Conservation (phyloP, 805 yeast genomes). For the Schizosaccharomyces lindneri region DNA sequence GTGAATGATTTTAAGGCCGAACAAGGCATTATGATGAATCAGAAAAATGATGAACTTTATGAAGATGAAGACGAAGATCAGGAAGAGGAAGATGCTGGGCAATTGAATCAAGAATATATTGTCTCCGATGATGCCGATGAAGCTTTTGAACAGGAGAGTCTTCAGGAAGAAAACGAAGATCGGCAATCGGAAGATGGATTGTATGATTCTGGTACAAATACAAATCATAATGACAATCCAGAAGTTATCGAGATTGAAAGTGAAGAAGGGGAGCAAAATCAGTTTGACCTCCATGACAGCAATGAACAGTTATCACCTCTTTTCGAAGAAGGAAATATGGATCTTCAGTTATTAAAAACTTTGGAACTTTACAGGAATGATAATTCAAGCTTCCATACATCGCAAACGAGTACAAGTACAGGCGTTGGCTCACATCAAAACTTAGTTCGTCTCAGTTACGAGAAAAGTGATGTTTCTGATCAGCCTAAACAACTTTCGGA, state of each 20-base stretch:
- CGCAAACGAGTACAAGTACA: no score
- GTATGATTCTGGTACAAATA: no score
- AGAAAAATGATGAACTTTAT: not conserved
- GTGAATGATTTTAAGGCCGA: not conserved
- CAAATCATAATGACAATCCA: not conserved
- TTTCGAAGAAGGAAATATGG: no score
- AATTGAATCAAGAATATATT: no score
- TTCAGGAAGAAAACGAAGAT: not conserved
- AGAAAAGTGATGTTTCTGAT: not conserved
- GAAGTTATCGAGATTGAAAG: not conserved
- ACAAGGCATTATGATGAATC: not conserved
- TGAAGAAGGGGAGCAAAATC: not conserved
- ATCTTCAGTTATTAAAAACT: no score
- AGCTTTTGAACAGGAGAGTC: not conserved
- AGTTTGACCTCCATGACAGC: no score
- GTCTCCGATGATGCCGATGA: not conserved
- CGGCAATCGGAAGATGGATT: no score
- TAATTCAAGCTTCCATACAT: no score
- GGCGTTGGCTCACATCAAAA: not conserved
- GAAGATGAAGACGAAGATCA: not conserved
- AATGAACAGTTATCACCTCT: no score
- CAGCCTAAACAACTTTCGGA: not conserved
- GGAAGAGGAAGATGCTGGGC: not conserved
- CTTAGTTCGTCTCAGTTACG: not conserved
- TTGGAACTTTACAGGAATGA: no score